These are phyloP conservation scores for Fusarium neocosmosporiellum DNA, from an alignment of 2,329 filamentous ascomycete species.

Conservation along the genomic window DNA sequence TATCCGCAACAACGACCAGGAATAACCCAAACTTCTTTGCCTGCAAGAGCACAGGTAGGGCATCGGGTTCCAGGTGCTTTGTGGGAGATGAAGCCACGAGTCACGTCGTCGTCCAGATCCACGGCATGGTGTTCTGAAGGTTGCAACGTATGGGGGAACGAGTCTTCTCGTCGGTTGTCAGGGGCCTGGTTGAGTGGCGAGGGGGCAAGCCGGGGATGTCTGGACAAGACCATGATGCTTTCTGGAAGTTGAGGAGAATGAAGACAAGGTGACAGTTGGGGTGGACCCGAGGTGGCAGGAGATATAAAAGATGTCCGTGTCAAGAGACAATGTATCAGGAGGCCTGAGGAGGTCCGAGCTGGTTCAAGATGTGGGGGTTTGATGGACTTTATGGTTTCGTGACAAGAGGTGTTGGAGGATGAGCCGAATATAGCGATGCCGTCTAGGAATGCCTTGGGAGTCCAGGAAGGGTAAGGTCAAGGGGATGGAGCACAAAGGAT, in stretches of 20 bases:
- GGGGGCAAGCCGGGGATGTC: neutral
- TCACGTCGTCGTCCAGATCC: neutral
- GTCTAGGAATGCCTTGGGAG: constrained; percentile 29
- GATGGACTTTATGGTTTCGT: constrained; percentile 50
- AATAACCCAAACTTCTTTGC: constrained; percentile 67
- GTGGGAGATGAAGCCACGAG: constrained; percentile 10
- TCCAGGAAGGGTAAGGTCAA: constrained; percentile 38
- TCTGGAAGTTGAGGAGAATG: neutral
- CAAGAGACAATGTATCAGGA: constrained; percentile 27
- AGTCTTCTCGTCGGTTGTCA: neutral
- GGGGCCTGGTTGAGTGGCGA: neutral
- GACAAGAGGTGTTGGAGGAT: constrained; percentile 18
- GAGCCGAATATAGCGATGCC: constrained; percentile 24
- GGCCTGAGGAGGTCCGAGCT: constrained; percentile 21
- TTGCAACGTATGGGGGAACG: neutral
- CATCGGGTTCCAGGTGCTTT: constrained; percentile 63
- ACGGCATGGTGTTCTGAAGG: neutral
- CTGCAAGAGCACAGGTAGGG: constrained; percentile 60
- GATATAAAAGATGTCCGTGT: constrained; percentile 8
- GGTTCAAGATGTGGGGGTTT: constrained; percentile 42
- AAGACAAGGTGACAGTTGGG: neutral
- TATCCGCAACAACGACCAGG: constrained; percentile 63
- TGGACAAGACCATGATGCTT: constrained; percentile 24
- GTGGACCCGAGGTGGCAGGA: neutral
- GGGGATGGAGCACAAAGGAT: constrained; percentile 32